Conservation (phyloP, 2,329 filamentous ascomycete genomes). For the Scopulariopsis brevicaulis region DNA sequence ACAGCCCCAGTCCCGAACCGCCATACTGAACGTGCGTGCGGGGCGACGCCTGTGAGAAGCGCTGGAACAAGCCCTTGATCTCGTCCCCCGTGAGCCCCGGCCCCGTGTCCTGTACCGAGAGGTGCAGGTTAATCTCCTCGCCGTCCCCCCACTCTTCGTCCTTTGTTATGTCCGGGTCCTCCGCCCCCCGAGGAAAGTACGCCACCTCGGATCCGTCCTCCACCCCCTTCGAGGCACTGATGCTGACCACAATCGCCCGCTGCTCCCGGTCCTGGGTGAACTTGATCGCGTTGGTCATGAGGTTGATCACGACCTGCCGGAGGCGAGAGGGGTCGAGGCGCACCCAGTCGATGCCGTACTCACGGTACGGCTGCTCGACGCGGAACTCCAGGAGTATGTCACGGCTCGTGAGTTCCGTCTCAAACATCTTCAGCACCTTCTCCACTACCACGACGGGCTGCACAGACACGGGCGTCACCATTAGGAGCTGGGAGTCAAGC, state of each 20-base stretch:
- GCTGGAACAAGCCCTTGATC: constrained; percentile 54
- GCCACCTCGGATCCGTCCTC: constrained; percentile 10
- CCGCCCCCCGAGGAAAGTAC: constrained; percentile 6
- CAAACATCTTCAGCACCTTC: constrained; percentile 66
- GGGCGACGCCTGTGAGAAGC: constrained; percentile 58
- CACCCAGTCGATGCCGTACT: constrained; percentile 58
- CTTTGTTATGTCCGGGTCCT: constrained; percentile 31
- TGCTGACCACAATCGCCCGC: constrained; percentile 48
- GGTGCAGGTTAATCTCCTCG: constrained; percentile 60
- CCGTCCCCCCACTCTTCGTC: constrained; percentile 60
- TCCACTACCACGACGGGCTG: constrained; percentile 59
- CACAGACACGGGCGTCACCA: constrained; percentile 59
- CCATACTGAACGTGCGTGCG: constrained; percentile 64
- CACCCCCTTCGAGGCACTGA: constrained; percentile 50
- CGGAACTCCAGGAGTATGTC: constrained; percentile 60
- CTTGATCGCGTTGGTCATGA: constrained; percentile 58
- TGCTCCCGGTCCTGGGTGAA: constrained; percentile 50
- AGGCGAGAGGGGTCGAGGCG: constrained; percentile 65
- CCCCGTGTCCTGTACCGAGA: constrained; percentile 62
- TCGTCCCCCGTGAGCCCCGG: constrained; percentile 54
- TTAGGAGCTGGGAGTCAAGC: constrained; percentile 57
- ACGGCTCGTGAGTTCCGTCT: constrained; percentile 60
- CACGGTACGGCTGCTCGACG: constrained; percentile 55
- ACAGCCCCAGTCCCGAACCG: constrained; percentile 58
- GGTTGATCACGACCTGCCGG: constrained; percentile 65